Base-by-base conservation (phyloP, 2,329 filamentous ascomycete species). In the Endoconidiophora laricicola region DNA sequence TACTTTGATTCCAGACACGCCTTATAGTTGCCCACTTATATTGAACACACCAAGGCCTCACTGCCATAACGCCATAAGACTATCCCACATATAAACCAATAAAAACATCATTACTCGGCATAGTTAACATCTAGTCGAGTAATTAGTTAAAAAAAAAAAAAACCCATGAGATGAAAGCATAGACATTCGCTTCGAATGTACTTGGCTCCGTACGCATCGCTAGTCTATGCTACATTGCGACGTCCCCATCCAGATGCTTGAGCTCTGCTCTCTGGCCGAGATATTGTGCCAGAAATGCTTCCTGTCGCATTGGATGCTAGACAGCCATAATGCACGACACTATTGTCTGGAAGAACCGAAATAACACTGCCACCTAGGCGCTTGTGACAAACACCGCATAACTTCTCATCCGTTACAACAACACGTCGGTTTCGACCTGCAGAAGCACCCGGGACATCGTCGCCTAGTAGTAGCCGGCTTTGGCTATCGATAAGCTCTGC, bases 311-410 rank as follows among this genome's bases (percentile, higher is more conserved):
- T 33, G 12, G 55, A 55, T 63, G 49, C 77, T 58, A 84, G 69
- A 66, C 85, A 91, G 23, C 83, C 84, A 60, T 90, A 84, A 69
- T 91, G 85, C 54, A 91, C 81, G 14, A 87, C 83, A 23, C 71
- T 74, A 61, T 79, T 86, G 66, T 94, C 84, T 5, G 88, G 86
- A 65, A 91, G 74, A 10, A 95, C 88, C 39, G 88, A 81, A 53
- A 96, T 83, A 16, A 94, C 91, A 62, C 84, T 94, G 1, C 86
- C 83, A 1, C 88, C 90, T 56, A 98, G 75, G 56, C 91, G 72
- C 70, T 95, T 96, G 64, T 94, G 83, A 62, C 91, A 98, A 14
- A 94, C 85, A 10, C 83, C 81, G 62, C 91, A 98, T 49, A 94
- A 81, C 47, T 86, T 72, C 60, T 96, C 90, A 58, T 98, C 90